Base-by-base conservation (phyloP, 2,329 filamentous ascomycete species). In the Penicillium sp. region DNA sequence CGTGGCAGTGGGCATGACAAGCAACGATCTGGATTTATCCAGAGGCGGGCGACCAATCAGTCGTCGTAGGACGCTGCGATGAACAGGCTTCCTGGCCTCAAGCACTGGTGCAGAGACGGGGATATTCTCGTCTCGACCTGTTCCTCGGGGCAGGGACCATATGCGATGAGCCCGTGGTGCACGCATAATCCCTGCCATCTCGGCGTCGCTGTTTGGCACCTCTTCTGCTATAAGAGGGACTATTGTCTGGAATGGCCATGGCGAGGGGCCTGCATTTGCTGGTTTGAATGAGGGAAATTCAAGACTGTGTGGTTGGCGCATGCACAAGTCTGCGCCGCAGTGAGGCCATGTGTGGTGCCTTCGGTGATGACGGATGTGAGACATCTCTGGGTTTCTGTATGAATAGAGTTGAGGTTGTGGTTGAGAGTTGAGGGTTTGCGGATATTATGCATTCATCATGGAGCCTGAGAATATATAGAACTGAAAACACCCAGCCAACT, bases 301-400 rank as follows among this genome's bases (percentile, higher is more conserved):
- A 6, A 55, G 37, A 34, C 54, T 57, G n/a, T 44, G 51, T 24
- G 52, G 51, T n/a, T 54, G 54, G 11, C 52, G 57, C 34, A 54
- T 52, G 42, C 53, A 56, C 10, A 50, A 32, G 13, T 53, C 52
- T 13, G 60, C 53, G 45, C 60, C 61, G 45, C 62, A 64, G 49
- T 64, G 64, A 6, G 67, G 67, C 66, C 66, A 69, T 20, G 66
- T 66, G 38, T 69, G 62, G 45, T 66, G 60, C 51, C 67, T 55
- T 55, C 56, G 51, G 41, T 67, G 64, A 46, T 64, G 59, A 26
- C 49, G 53, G 27, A 57, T 38, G 42, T 54, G 53, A 28, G 64
- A 53, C 63, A 67, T 67, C 16, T 49, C 28, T 22, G 16, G 4
- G 22, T 26, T 27, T 29, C 6, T 22, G 32, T 24, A 24, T 20